Conservation (phyloP, 495 filamentous ascomycete genomes). For the Delitschia confertaspora region DNA sequence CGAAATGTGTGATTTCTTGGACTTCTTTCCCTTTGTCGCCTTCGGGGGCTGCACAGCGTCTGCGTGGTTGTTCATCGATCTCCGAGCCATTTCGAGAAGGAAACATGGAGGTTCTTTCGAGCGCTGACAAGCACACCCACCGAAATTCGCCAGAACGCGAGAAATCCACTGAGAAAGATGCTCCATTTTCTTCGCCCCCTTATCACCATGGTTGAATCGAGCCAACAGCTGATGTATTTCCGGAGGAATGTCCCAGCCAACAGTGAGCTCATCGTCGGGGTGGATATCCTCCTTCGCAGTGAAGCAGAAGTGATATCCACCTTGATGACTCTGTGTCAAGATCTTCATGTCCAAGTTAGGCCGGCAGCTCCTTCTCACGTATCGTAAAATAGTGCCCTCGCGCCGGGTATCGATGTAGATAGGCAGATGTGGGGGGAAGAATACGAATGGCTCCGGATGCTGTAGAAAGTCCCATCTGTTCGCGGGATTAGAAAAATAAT, state of each 20-base stretch:
- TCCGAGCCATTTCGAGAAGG: conserved; percentile 65
- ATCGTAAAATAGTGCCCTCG: conserved; percentile 76
- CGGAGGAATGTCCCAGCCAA: conserved; percentile 56
- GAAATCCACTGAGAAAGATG: conserved; percentile 55
- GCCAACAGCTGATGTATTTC: conserved; percentile 38
- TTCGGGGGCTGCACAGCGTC: conserved; percentile 43
- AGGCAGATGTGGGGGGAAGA: conserved; percentile 40
- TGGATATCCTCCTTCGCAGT: conserved; percentile 66
- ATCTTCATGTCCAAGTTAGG: conserved; percentile 78
- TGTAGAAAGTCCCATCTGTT: conserved; percentile 70
- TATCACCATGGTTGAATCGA: conserved; percentile 35
- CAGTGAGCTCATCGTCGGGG: conserved; percentile 53
- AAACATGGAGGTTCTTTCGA: conserved; percentile 41
- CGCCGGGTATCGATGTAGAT: conserved; percentile 84
- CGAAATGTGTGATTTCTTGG: conserved; percentile 53
- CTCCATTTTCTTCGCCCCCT: conserved; percentile 40
- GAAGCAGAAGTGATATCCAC: conserved; percentile 73
- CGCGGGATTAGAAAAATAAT: conserved; percentile 60
- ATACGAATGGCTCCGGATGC: conserved; percentile 56
- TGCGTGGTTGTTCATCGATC: conserved; percentile 36
- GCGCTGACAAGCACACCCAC: conserved; percentile 73
- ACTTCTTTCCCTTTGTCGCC: conserved; percentile 37
- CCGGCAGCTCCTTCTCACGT: conserved; percentile 76
- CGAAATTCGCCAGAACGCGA: conserved; percentile 71
- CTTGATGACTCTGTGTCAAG: conserved; percentile 58